These are phyloP conservation scores for Ceriops tagal DNA, from an alignment of 345 rosid genomes.

Conservation along the genomic window DNA sequence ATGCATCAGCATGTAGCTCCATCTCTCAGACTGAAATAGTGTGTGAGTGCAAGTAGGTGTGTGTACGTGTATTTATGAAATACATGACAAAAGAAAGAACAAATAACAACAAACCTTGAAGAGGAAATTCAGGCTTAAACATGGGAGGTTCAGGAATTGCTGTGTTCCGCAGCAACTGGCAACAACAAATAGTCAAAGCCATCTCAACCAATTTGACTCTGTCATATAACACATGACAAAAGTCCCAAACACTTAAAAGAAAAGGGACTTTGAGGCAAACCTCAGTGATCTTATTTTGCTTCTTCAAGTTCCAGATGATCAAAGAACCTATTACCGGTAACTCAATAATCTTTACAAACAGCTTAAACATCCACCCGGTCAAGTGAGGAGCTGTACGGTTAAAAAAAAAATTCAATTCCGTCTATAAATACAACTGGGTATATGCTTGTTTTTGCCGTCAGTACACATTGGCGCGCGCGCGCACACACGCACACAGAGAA, in stretches of 20 bases:
- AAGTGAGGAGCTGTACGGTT: conserved; percentile 63
- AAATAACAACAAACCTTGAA: conserved; percentile 53
- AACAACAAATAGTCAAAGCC: conserved; percentile 8
- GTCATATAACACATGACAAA: neutral
- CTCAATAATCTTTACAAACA: conserved; percentile 57
- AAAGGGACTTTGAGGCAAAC: conserved; percentile 24
- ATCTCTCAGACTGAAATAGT: neutral
- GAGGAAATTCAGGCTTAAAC: conserved; percentile 82
- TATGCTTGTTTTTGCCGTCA: too few relatives aligned
- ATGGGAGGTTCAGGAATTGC: conserved; percentile 79
- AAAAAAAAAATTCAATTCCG: conserved; percentile 9
- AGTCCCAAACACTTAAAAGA: neutral
- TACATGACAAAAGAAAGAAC: neutral
- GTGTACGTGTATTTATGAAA: neutral
- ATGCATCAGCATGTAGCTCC: neutral
- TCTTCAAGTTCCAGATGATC: conserved; percentile 47
- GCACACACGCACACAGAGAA: neutral
- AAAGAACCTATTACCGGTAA: conserved; percentile 59
- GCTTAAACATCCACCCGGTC: conserved; percentile 55
- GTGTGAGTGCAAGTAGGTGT: too few relatives aligned
- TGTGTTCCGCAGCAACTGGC: conserved; percentile 58
- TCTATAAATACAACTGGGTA: neutral
- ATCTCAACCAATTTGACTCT: neutral
- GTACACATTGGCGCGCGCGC: neutral
- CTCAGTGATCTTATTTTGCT: conserved; percentile 58